A percentile compares a stretch with the other conserved stretches of the same genome.
Evolutionary conservation across 2,329 filamentous ascomycete species (phyloP).

Genomic region (Fonsecaea monophora): DNA sequence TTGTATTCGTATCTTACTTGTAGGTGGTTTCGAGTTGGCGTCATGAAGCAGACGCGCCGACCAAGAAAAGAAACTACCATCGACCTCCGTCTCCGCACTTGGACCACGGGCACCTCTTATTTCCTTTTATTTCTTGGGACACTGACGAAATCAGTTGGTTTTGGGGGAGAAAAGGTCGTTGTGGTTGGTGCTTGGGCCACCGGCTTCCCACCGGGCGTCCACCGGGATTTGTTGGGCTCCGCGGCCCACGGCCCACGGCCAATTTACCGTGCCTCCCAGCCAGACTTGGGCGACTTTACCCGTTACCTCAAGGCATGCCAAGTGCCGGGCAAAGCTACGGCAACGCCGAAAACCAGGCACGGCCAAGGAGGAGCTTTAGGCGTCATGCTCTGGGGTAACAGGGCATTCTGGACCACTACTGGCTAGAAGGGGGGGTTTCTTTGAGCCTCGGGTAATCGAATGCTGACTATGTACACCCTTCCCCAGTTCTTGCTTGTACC

Average conservation of each 20-base stretch:
- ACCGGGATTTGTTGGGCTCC: background rate
- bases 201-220: conserved; percentile 1
- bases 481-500: background rate
- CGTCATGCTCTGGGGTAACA: background rate
- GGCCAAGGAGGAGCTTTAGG: background rate
- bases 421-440: background rate
- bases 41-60: no score
- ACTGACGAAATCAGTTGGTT: background rate
- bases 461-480: background rate
- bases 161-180: background rate
- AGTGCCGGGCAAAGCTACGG: conserved; percentile 1
- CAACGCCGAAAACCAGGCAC: background rate
- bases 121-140: background rate
- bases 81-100: background rate
- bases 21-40: no score
- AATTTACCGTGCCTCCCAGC: no score
- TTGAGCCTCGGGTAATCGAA: background rate
- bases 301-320: background rate
- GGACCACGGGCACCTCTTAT: background rate
- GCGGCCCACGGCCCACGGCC: no score
- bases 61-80: no score
- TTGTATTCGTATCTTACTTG: no score
- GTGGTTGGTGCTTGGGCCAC: background rate
- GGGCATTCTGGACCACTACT: background rate
- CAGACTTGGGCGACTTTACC: no score